Evolutionary conservation across 495 filamentous ascomycete species (phyloP), one percentile per base, ranked within the genome.

Genomic region (Parmelia sp.): DNA sequence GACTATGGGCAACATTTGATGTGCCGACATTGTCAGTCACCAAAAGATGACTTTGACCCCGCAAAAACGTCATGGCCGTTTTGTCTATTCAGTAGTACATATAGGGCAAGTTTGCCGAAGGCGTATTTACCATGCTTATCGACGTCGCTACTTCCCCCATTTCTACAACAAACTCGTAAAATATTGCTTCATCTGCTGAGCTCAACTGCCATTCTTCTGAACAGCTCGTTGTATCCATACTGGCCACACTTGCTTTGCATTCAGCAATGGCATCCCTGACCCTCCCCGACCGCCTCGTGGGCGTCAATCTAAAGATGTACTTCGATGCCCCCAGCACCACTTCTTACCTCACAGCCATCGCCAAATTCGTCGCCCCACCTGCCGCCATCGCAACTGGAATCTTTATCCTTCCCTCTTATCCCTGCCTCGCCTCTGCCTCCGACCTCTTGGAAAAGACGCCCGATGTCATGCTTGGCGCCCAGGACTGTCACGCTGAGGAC

Each of bases 291-390:
- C 88, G 83, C 63, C 79, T 92, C 60, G 81, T 95, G 58, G 88
- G 89, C 71, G 86, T 92, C 72, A 89, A 85, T 60, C 82, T 89
- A 29, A 93, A 95, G 72, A 90, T 91, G 85, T 93, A 93, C 80
- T 92, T 92, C 74, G 82, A 83, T 75, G 81, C 86, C 27, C 74
- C 82, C 25, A 77, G 77, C 61, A 92, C 90, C 19, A 75, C 78
- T 60, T 68, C 76, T 55, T 95, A 90, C 77, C 76, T 88, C 65
- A 71, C 76, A 51, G 75, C 77, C 62, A 76, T 92, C 45, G 80
- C 79, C 60, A 47, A 68, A 51, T 73, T 75, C 70, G 27, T 55
- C 29, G 63, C 73, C 65, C 73, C 71, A 27, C 37, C 60, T 44
- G 49, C 40, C 11, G 37, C 23, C 47, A 70, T 78, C 35, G 64